These are phyloP conservation scores for Colletotrichum noveboracense DNA, from an alignment of 2,329 filamentous ascomycete genomes.

Conservation along the genomic window DNA sequence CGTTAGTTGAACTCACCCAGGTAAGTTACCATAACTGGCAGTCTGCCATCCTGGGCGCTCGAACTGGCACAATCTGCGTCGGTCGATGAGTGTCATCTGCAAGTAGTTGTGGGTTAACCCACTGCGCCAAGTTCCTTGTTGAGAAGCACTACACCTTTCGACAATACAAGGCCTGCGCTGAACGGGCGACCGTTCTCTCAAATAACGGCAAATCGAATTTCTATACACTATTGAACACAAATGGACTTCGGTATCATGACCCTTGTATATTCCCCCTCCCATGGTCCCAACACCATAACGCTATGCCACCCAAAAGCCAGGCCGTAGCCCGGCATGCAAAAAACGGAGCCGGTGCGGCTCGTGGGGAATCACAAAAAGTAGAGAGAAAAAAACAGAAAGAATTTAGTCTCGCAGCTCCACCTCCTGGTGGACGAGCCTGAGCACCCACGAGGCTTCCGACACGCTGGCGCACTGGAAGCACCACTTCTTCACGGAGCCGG, in stretches of 20 bases:
- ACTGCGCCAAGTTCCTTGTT: background rate
- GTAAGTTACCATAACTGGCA: no score
- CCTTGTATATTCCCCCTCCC: background rate
- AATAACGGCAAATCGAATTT: background rate
- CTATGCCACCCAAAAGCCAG: slow-evolving; percentile 1
- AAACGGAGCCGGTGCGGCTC: background rate
- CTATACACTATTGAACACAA: background rate
- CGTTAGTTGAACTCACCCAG: no score
- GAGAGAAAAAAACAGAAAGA: background rate
- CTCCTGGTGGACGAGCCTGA: slow-evolving; percentile 62
- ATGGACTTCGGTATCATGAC: slow-evolving; percentile 1
- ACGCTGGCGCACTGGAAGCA: slow-evolving; percentile 65
- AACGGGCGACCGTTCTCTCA: background rate
- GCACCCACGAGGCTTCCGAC: slow-evolving; percentile 60
- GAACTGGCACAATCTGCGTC: no score
- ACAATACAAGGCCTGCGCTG: background rate
- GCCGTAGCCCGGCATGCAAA: slow-evolving; percentile 3
- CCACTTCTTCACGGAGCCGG: slow-evolving; percentile 66
- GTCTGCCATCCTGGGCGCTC: no score
- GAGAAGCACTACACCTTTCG: background rate
- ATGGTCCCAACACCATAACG: background rate
- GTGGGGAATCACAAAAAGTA: slow-evolving; percentile 15
- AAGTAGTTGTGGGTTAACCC: background rate
- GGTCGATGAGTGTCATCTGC: background rate
- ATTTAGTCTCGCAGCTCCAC: slow-evolving; percentile 44